Evolutionary conservation across 2,329 filamentous ascomycete genomes (phyloP), one percentile per base, ranked within the genome.

Genomic region (Fusarium sp.): DNA sequence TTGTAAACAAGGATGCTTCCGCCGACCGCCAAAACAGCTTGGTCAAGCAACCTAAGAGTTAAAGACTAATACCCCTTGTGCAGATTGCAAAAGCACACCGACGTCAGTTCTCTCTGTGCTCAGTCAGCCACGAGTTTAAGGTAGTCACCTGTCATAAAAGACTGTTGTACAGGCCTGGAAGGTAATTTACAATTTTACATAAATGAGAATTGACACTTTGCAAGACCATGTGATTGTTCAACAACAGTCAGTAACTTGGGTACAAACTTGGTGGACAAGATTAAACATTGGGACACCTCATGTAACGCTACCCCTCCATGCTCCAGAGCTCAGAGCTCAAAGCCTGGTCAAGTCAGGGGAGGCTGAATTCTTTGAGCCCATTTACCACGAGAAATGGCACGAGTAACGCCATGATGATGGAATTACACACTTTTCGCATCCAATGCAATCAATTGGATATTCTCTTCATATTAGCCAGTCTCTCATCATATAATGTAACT

Each of bases 351-450:
- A 56, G 28, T 37, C 38, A 54, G 63, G 59, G 39, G 54, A 70
- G 53, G 57, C 60, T 58, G 61, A 58, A 66, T 61, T 62, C 63
- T 59, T 65, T 61, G 59, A 69, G 55, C 35, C 52, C 59, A 50
- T 61, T 65, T 55, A 58, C 55, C 38, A 24, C 10, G 20, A 37
- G n/a, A 26, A 31, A 67, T 62, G 53, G 35, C 37, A 64, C 38
- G 53, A 64, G 52, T 12, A 62, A 39, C 35, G 41, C 48, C 43
- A 60, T 59, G 18, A 52, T 23, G 35, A 42, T 50, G 48, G 43
- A 43, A 54, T 44, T 70, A 42, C 35, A 47, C 42, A 53, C 42
- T 44, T 43, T 37, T 39, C 8, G n/a, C 43, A 29, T 44, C 35
- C 21, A 42, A 50, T 59, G 21, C 28, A 37, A 26, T 55, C 37